A percentile compares a stretch with the other conserved stretches of the same genome.
Conservation (phyloP, 2,329 filamentous ascomycete genomes). For the Plenodomus tracheiphilus region DNA sequence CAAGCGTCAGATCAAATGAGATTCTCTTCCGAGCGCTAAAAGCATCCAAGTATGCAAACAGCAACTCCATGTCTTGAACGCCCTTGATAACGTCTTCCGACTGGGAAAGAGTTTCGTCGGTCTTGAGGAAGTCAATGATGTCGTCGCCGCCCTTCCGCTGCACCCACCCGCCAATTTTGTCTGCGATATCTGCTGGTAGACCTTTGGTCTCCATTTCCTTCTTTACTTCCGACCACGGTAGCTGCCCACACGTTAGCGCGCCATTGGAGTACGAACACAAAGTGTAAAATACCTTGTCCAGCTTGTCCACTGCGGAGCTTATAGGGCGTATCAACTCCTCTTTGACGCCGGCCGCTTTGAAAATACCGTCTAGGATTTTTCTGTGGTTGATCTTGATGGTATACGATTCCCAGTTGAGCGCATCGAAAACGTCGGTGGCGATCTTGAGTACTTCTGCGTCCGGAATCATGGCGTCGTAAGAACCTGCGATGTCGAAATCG, state of each 20-base stretch:
- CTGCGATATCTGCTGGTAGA: constrained; percentile 73
- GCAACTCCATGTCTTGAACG: constrained; percentile 75
- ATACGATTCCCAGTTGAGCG: constrained; percentile 73
- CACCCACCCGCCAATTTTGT: constrained; percentile 87
- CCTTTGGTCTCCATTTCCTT: constrained; percentile 96
- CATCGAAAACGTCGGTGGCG: constrained; percentile 81
- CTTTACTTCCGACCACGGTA: constrained; percentile 83
- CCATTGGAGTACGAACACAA: background rate
- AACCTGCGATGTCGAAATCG: constrained; percentile 89
- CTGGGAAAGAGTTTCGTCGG: constrained; percentile 50
- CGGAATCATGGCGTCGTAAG: constrained; percentile 86
- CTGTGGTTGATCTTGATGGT: constrained; percentile 96
- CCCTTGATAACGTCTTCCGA: constrained; percentile 73
- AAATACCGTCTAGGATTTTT: constrained; percentile 90
- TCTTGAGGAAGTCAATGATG: constrained; percentile 57
- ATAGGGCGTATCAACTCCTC: constrained; percentile 85
- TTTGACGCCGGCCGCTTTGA: constrained; percentile 87
- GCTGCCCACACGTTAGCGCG: constrained; percentile 31
- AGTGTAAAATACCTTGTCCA: constrained; percentile 70
- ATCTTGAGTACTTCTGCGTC: constrained; percentile 89
- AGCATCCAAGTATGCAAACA: constrained; percentile 81
- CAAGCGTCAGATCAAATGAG: constrained; percentile 87
- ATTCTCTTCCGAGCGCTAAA: constrained; percentile 73
- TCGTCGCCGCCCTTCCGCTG: constrained; percentile 74
- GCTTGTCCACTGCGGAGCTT: constrained; percentile 91